These are phyloP conservation scores for Parmelia sp. DNA, from an alignment of 495 filamentous ascomycete species.

Conservation along the genomic window DNA sequence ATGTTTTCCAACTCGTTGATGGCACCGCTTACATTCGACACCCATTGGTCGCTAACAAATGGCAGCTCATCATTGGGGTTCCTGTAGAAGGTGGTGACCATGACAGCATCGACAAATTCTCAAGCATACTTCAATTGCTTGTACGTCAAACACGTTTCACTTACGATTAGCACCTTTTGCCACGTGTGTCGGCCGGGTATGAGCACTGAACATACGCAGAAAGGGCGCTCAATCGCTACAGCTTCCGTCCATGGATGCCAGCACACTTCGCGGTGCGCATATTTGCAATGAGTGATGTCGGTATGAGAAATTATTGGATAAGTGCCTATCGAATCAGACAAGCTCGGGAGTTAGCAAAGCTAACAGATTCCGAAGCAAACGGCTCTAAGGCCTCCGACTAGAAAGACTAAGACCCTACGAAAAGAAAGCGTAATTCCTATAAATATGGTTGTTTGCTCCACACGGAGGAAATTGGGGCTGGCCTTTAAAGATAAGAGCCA, in stretches of 20 bases:
- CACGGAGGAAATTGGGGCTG: background rate
- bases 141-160: constrained; percentile 36
- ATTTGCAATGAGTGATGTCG: constrained; percentile 56
- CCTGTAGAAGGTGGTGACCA: constrained; percentile 81
- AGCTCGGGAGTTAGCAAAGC: constrained; percentile 20
- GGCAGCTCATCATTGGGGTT: constrained; percentile 88
- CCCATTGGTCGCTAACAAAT: constrained; percentile 80
- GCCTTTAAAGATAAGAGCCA: background rate
- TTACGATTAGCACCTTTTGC: background rate
- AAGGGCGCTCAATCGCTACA: constrained; percentile 76
- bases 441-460: background rate
- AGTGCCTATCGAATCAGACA: constrained; percentile 25
- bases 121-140: constrained; percentile 94
- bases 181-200: background rate
- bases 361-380: constrained; percentile 20
- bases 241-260: constrained; percentile 90
- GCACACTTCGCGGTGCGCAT: constrained; percentile 87
- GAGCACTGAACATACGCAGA: constrained; percentile 29
- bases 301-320: constrained; percentile 20
- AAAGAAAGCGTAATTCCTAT: background rate
- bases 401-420: background rate
- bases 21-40: constrained; percentile 89
- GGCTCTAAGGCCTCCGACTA: constrained; percentile 16
- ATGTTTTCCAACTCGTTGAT: constrained; percentile 80
- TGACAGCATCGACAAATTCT: constrained; percentile 83